Percentiles rank a stretch among this genome's conserved stretches.
Evolutionary conservation across 2,329 filamentous ascomycete genomes (phyloP).

Genomic region (Pseudogymnoascus sp.): DNA sequence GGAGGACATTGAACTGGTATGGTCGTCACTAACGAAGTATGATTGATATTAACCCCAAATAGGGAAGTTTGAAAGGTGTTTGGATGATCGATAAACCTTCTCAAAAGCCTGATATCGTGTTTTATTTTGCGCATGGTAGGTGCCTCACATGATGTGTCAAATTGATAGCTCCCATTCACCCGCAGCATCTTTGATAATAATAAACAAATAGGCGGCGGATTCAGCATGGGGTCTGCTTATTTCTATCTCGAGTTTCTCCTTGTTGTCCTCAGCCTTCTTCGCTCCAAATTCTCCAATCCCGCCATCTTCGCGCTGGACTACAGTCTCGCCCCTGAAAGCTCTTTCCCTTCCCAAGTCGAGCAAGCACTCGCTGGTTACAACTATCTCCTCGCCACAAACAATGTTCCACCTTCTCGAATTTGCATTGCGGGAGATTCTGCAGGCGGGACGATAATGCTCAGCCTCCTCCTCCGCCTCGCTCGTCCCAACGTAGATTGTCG

Average conservation of each 20-base stretch:
- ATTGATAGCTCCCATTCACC: not conserved
- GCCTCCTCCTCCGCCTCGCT: slow-evolving; percentile 60
- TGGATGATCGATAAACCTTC: slow-evolving; percentile 59
- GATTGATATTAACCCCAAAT: slow-evolving; percentile 15
- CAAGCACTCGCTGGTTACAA: slow-evolving; percentile 64
- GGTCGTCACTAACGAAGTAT: slow-evolving; percentile 17
- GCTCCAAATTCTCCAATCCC: slow-evolving; percentile 63
- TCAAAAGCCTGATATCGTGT: slow-evolving; percentile 61
- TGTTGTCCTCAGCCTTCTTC: slow-evolving; percentile 59
- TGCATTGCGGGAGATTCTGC: slow-evolving; percentile 74
- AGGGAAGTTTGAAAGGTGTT: slow-evolving; percentile 51
- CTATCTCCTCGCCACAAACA: slow-evolving; percentile 53
- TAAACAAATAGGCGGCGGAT: slow-evolving; percentile 58
- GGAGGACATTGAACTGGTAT: slow-evolving; percentile 48
- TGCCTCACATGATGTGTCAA: not conserved
- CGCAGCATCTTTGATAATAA: not conserved
- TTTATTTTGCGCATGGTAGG: slow-evolving; percentile 74
- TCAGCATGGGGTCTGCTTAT: slow-evolving; percentile 71
- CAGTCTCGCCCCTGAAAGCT: slow-evolving; percentile 65
- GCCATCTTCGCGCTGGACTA: slow-evolving; percentile 76
- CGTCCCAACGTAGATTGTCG: not conserved
- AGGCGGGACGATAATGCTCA: slow-evolving; percentile 65
- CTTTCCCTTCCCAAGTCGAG: slow-evolving; percentile 65
- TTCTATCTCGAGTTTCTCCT: slow-evolving; percentile 83
- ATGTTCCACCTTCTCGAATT: slow-evolving; percentile 50